phyloP scores from a whole-genome alignment of 164 flowering plant species.

The Pachysandra terminalis region DNA sequence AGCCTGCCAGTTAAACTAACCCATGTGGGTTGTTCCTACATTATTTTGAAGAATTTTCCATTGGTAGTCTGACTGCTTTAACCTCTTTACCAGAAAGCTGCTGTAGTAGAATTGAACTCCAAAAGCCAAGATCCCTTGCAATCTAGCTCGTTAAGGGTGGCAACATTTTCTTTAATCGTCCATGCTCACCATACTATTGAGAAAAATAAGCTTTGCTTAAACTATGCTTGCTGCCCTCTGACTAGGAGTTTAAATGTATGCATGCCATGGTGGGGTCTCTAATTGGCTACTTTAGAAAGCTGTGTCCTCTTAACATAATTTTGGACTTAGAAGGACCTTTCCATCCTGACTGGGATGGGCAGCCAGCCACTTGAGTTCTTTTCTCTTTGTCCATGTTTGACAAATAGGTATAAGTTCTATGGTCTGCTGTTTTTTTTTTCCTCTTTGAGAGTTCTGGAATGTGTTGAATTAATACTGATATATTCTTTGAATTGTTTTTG shows the following conservation, averaged over 20 bases:
- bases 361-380: neutral
- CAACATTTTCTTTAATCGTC: neutral
- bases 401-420: neutral
- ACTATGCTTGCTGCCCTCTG: no score
- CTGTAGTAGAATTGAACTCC: neutral
- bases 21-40: no score
- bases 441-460: neutral
- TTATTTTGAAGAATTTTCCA: no score
- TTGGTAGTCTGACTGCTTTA: no score
- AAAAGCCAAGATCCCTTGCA: neutral
- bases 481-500: no score
- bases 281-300: neutral
- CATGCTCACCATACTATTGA: neutral
- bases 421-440: neutral
- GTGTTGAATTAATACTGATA: neutral
- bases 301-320: neutral
- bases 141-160: neutral
- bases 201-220: no score
- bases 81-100: no score
- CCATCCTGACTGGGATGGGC: neutral
- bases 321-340: neutral
- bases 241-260: no score
- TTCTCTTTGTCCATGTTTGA: neutral
- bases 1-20: no score
- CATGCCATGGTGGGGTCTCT: neutral